Evolutionary conservation across 2,329 filamentous ascomycete genomes (phyloP).

Genomic region (Grosmannia serpens): DNA sequence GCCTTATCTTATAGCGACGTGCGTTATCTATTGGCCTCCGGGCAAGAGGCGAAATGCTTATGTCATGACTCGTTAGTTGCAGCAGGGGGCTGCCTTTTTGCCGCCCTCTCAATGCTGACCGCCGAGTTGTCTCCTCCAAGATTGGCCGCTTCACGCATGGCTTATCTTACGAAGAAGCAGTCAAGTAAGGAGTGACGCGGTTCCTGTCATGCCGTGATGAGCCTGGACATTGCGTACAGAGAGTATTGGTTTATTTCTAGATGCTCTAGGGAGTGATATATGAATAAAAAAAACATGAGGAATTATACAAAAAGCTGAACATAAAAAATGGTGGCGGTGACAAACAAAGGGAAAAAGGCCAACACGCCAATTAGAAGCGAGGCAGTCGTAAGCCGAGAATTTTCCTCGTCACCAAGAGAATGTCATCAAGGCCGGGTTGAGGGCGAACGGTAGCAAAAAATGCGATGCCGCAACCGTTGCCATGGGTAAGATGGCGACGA

Average conservation of each 20-base stretch:
- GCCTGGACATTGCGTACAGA: no score
- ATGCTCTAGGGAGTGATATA: no score
- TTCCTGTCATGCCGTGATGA: no score
- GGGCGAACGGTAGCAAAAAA: constrained; percentile 57
- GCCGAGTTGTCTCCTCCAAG: no score
- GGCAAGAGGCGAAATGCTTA: not conserved
- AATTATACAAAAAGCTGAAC: not conserved
- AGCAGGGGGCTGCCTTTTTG: no score
- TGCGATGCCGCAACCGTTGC: constrained; percentile 58
- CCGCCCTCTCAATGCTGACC: no score
- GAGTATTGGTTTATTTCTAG: no score
- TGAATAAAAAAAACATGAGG: no score
- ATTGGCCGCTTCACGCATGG: no score
- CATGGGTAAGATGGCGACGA: constrained; percentile 68
- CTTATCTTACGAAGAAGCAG: no score
- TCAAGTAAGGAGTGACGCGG: no score
- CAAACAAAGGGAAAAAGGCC: not conserved
- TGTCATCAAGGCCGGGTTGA: constrained; percentile 72
- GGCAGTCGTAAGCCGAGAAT: not conserved
- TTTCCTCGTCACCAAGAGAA: constrained; percentile 52
- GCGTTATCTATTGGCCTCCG: not conserved
- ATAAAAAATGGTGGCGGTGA: not conserved
- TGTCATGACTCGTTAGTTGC: not conserved
- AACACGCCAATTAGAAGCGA: not conserved
- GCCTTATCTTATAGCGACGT: not conserved